Percentiles rank a stretch among this genome's conserved stretches.
phyloP scores from a whole-genome alignment of 192 early-diverging fungal species.

The Backusella tarrabulga region DNA sequence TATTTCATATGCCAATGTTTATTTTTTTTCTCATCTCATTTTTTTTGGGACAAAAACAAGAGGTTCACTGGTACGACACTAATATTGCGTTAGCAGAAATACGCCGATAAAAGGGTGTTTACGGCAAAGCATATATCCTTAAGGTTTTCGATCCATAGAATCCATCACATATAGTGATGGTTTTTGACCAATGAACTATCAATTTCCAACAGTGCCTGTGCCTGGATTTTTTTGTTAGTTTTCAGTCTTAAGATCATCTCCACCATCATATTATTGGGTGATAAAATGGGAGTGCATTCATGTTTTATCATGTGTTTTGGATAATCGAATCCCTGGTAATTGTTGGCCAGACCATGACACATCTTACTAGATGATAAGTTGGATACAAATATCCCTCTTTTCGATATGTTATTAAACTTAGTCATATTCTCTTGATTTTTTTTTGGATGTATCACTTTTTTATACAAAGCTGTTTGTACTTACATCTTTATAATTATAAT shows the following conservation, averaged over 20 bases:
- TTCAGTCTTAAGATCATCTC: not conserved
- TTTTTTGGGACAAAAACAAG: not conserved
- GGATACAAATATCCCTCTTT: not conserved
- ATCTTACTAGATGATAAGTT: not conserved
- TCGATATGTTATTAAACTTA: not conserved
- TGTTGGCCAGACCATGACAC: not conserved
- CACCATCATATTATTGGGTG: not conserved
- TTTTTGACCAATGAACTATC: not conserved
- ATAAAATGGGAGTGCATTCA: not conserved
- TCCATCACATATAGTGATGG: not conserved
- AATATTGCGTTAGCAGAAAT: not conserved
- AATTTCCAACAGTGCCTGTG: not conserved
- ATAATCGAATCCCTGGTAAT: not conserved
- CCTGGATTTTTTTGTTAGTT: not conserved
- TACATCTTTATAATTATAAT: too few species aligned
- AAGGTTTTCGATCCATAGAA: not conserved
- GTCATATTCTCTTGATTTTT: too few species aligned
- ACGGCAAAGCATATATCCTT: constrained; percentile 1
- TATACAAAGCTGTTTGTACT: too few species aligned
- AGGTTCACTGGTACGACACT: not conserved
- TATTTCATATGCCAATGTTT: not conserved
- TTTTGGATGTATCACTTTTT: too few species aligned
- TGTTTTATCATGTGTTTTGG: not conserved
- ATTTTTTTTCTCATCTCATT: not conserved
- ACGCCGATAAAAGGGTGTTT: not conserved